Base-by-base conservation (phyloP, 305 asterid species). In the Solanum hybrid region DNA sequence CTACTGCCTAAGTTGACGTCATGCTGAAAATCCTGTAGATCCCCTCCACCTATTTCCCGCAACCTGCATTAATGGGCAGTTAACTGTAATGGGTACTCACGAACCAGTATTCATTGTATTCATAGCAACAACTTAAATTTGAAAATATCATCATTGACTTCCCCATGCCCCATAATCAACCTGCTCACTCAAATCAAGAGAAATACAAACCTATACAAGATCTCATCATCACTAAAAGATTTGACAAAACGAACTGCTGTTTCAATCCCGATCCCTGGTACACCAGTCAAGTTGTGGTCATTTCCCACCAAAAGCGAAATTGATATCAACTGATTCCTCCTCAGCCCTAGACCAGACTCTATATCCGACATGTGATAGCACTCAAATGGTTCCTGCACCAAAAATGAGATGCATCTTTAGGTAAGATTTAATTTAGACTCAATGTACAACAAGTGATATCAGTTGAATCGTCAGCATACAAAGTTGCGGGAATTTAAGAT, bases 171-270 rank as follows among this genome's bases (percentile, higher is more conserved):
- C 10, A 85, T 31, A 32, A 32, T 31, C 38, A 22, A 85, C 42
- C 87, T 31, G 46, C 46, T 6, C 73, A 85, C 22, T 51, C 75
- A 31, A 26, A 24, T 75, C 80, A 71, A 26, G 77, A 5, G 85
- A 51, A 88, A 76, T 85, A 85, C 89, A 60, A 80, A 97, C 99
- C 98, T 94, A 91, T 86, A 56, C 90, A 97, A 91, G 75, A 97
- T 93, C 89, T 94, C 95, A 88, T 95, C 97, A 92, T 96, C 97
- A 35, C 91, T 56, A 87, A 94, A 96, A 92, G 90, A 76, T 91
- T 95, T 97, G 93, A 95, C 98, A 90, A 97, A 97, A 27, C 97
- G 98, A 89, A 94, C 89, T 10, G 99, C 99, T 77, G 94, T 95
- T 69, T 97, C 99, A 81, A 94, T 46, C 86, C 99, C 99, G 80